Base-by-base conservation (phyloP, 805 yeast genomes). In the Metschnikowia proteae region DNA sequence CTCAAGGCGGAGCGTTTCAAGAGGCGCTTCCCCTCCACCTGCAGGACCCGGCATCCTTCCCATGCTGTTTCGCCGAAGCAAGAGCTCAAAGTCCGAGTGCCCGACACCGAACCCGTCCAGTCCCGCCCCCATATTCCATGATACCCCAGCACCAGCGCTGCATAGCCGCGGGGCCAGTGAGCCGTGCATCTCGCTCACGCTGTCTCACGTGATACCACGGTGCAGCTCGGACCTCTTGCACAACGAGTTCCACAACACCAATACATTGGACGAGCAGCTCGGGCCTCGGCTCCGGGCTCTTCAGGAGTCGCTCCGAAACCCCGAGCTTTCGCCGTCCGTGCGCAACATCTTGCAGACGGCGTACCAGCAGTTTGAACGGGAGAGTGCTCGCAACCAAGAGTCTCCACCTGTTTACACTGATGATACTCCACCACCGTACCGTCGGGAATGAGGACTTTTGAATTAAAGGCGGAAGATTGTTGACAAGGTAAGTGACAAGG, bases 211-310 rank as follows among this genome's bases (percentile, higher is more conserved):
- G 31, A 30, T 13, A 13, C 9, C 31, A 11, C 27, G 29, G 1
- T 30, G 36, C 43, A 30, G 29, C 6, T n/a, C 40, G 9, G 54
- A 51, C 4, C 25, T 42, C 28, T 36, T 43, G 31, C 48, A 45
- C 37, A 44, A 38, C 38, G 54, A 51, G 13, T 27, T 22, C 22
- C 28, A 23, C 5, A 35, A 38, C 11, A 32, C 33, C 17, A 51
- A 54, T 26, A 51, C 52, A 5, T 34, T 52, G 30, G 55, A 54
- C 33, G 52, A 46, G 6, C 55, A 54, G 9, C 48, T 51, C 30
- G 54, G 53, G 7, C 47, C 49, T 5, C 49, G 57, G 36, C 52
- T 54, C 27, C 50, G 46, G 35, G 51, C 51, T n/a, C 37, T 55
- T 22, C 56, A 53, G 30, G 43, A 38, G 10, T 51, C 54, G 8